A percentile compares a stretch with the other conserved stretches of the same genome.
Conservation (phyloP, 1,139 yeast species). For the Blastobotrys arbuscula region DNA sequence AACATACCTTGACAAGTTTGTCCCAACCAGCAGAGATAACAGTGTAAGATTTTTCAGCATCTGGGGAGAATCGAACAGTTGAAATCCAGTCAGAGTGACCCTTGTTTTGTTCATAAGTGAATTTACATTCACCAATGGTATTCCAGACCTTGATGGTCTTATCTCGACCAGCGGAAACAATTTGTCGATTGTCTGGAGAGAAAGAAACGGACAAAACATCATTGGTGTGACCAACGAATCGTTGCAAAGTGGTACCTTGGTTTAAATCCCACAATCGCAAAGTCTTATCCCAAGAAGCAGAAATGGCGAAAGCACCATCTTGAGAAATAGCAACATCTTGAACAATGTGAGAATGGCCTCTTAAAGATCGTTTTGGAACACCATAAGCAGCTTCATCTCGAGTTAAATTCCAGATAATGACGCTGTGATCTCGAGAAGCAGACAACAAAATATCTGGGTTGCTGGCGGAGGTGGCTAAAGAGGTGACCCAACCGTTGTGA, state of each 20-base stretch:
- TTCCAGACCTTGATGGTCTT: constrained; percentile 99
- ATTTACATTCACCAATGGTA: constrained; percentile 97
- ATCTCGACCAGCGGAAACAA: constrained; percentile 98
- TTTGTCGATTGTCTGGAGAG: constrained; percentile 96
- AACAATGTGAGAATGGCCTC: constrained; percentile 99
- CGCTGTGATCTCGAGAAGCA: constrained; percentile 98
- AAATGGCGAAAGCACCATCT: constrained; percentile 97
- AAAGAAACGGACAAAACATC: constrained; percentile 97
- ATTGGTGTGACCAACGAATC: constrained; percentile 97
- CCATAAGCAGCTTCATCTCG: constrained; percentile 97
- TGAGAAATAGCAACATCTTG: constrained; percentile 97
- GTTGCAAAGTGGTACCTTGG: constrained; percentile 89
- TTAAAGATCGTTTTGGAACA: constrained; percentile 95
- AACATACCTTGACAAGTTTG: constrained; percentile 88
- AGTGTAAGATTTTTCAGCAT: constrained; percentile 51
- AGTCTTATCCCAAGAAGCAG: constrained; percentile 99
- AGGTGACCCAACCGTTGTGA: constrained; percentile 76
- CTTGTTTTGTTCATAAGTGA: constrained; percentile 60
- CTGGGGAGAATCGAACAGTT: constrained; percentile 93
- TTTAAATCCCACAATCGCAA: constrained; percentile 97
- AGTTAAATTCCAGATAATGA: constrained; percentile 98
- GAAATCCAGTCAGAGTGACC: constrained; percentile 99
- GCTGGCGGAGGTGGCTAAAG: constrained; percentile 97
- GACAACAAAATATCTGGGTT: constrained; percentile 98
- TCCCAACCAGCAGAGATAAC: constrained; percentile 99